These are phyloP conservation scores for Penicillium pancosmium DNA, from an alignment of 495 filamentous ascomycete species.

Conservation along the genomic window DNA sequence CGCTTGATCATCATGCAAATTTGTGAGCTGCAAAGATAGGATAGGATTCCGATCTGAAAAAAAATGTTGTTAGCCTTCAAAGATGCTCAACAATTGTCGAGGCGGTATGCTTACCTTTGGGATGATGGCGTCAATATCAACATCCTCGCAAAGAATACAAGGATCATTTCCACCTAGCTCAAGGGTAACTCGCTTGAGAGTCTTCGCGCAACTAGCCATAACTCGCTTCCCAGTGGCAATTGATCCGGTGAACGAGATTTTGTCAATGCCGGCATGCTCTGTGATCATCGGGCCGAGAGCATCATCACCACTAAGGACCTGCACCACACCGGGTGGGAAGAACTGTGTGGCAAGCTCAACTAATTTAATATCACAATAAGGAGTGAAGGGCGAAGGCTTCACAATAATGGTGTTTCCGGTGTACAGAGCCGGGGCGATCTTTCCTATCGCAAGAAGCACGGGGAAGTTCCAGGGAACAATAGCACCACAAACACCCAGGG, in stretches of 20 bases:
- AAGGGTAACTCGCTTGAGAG: slow-evolving; percentile 63
- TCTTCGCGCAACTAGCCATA: slow-evolving; percentile 59
- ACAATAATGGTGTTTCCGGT: slow-evolving; percentile 63
- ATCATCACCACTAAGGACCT: slow-evolving; percentile 66
- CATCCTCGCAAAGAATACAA: slow-evolving; percentile 65
- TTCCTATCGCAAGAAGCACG: slow-evolving; percentile 54
- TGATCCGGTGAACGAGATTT: slow-evolving; percentile 71
- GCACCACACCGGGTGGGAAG: slow-evolving; percentile 67
- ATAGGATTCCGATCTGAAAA: slow-evolving; percentile 30
- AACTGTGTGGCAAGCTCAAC: slow-evolving; percentile 61
- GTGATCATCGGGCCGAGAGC: slow-evolving; percentile 63
- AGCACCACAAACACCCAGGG: slow-evolving; percentile 53
- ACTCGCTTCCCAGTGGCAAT: slow-evolving; percentile 64
- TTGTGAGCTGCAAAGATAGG: slow-evolving; percentile 59
- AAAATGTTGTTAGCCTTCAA: background rate
- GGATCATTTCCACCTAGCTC: slow-evolving; percentile 72
- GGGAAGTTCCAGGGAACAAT: slow-evolving; percentile 67
- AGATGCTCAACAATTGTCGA: background rate
- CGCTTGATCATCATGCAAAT: slow-evolving; percentile 67
- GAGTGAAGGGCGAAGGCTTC: slow-evolving; percentile 67
- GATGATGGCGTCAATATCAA: slow-evolving; percentile 62
- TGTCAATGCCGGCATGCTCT: slow-evolving; percentile 61
- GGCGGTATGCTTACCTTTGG: slow-evolving; percentile 45
- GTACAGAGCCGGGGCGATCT: slow-evolving; percentile 58
- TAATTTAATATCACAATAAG: slow-evolving; percentile 66